Conservation (phyloP, 139 green algal species). For the Dunaliella sp. region DNA sequence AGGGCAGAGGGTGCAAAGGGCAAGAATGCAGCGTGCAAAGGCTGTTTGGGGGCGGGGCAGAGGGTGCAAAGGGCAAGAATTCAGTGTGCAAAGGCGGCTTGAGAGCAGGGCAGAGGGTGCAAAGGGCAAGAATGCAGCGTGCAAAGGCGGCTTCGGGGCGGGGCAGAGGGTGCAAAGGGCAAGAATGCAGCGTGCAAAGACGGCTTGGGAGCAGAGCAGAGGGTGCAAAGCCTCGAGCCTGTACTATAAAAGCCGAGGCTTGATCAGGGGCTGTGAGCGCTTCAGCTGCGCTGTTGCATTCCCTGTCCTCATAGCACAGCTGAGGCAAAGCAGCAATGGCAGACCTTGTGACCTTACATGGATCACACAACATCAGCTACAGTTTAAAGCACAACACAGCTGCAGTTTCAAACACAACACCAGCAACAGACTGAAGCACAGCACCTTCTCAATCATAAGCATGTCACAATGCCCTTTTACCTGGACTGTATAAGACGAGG, state of each 20-base stretch:
- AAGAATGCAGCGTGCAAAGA: not conserved
- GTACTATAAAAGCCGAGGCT: no score
- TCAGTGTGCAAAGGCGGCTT: not conserved
- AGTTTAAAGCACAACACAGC: no score
- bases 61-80: not conserved
- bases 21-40: not conserved
- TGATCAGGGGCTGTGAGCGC: no score
- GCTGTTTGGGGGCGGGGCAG: not conserved
- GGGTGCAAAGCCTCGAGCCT: no score
- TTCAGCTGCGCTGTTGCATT: no score
- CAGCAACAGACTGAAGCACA: no score
- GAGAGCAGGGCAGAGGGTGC: not conserved
- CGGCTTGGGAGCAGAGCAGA: no score
- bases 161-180: not conserved
- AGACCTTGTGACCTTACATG: no score
- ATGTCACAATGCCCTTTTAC: not conserved
- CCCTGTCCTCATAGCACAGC: no score
- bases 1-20: not conserved
- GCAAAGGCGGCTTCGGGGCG: not conserved
- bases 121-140: not conserved
- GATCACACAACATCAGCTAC: no score
- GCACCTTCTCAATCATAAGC: not conserved
- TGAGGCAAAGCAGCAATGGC: no score
- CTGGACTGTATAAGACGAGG: conserved; percentile 1
- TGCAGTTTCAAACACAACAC: no score